These are phyloP conservation scores for Rhizoclosmatium globosum DNA, from an alignment of 192 early-diverging fungal genomes.

Conservation along the genomic window DNA sequence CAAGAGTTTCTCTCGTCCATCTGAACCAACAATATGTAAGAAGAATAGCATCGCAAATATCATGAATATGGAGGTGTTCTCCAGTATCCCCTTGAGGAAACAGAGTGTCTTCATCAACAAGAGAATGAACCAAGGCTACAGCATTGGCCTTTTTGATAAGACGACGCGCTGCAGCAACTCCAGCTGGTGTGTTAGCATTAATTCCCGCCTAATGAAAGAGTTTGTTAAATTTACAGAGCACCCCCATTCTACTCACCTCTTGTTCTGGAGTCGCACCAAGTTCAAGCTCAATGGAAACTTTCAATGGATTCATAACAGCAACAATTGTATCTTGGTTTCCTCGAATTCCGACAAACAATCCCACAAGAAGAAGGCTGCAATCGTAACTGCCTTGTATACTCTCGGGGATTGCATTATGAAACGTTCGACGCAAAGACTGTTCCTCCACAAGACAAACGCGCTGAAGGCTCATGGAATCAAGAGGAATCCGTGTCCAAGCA, in stretches of 20 bases:
- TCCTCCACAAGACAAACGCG: not conserved
- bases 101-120: not conserved
- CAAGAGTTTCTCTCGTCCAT: not conserved
- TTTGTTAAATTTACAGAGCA: too few relatives aligned
- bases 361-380: not conserved
- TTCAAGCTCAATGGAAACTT: not conserved
- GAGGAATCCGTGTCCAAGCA: not conserved
- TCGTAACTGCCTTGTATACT: not conserved
- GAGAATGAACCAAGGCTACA: not conserved
- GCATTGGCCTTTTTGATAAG: not conserved
- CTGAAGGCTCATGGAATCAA: not conserved
- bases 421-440: not conserved
- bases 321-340: not conserved
- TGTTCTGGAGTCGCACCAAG: not conserved
- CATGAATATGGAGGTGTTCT: not conserved
- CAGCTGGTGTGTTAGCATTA: not conserved
- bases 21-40: not conserved
- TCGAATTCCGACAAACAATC: not conserved
- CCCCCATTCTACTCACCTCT: not conserved
- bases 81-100: too few relatives aligned
- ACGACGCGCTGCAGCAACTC: not conserved
- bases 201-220: not conserved
- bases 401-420: not conserved
- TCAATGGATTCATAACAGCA: not conserved
- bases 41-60: not conserved